Evolutionary conservation across 805 yeast genomes (phyloP), one percentile per base, ranked within the genome.

Genomic region (Groenewaldozyma tartarivorans): DNA sequence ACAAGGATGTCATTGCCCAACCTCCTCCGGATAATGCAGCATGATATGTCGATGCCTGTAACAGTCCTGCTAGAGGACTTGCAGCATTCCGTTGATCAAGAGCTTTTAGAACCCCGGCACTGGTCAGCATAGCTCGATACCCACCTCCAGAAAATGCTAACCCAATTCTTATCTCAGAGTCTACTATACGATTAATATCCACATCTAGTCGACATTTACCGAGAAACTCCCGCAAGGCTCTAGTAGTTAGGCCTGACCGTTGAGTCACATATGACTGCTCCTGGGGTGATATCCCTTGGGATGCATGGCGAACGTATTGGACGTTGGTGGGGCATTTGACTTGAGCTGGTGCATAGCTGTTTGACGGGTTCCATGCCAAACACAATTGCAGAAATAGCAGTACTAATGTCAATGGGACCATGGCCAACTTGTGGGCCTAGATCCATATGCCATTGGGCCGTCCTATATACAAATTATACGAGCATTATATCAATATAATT

Each of bases 91-190:
- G 30, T 2, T 33, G 4, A 56, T 85, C 95, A 43, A 82, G 61
- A 2, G 90, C 94, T 1, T 87, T 66, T n/a, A 84, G 61, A 53
- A 76, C 75, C 29, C 95, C 95, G 3, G 92, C 94, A 2, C 94
- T 94, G 43, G 69, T 62, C 34, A 85, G 60, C 84, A 86, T 82
- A 27, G 95, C 92, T 47, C 95, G 68, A 57, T 82, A 87, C 4
- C 96, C 96, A 51, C 96, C 96, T 35, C 96, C 96, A 15, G 85
- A 75, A 49, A 79, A 76, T 4, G 86, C 79, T 13, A 63, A 44
- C 5, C 67, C 70, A 22, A 60, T 47, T 4, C 47, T 48, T 35
- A 59, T 37, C 16, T 49, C 38, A 13, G 20, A 36, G 20, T 56
- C 32, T 15, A 56, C 43, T 4, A 57, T 57, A 1, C 69, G 69